These are phyloP conservation scores for Candida peoriensis DNA, from an alignment of 805 yeast genomes.

Conservation along the genomic window DNA sequence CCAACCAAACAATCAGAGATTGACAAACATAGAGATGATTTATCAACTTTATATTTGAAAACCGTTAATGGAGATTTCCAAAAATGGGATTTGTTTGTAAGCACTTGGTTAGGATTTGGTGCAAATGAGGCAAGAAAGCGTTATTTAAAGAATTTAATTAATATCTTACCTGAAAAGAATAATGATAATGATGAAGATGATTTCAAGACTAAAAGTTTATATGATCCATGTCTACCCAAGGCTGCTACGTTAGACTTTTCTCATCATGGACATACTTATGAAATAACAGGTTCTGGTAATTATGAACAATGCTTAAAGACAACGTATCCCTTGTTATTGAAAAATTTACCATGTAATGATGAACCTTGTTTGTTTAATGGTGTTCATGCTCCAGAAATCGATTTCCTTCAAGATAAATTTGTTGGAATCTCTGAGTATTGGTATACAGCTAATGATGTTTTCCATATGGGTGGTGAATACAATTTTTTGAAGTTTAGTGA, in stretches of 20 bases:
- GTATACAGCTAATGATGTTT: constrained; percentile 93
- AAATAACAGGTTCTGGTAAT: constrained; percentile 71
- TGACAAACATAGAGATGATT: constrained; percentile 63
- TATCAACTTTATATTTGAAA: constrained; percentile 60
- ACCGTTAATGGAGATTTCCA: constrained; percentile 67
- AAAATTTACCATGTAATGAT: constrained; percentile 77
- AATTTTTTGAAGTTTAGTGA: constrained; percentile 66
- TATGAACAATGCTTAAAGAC: constrained; percentile 67
- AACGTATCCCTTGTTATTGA: constrained; percentile 72
- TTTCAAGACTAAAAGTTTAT: constrained; percentile 31
- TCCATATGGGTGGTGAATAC: constrained; percentile 84
- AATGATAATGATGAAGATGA: constrained; percentile 44
- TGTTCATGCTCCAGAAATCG: constrained; percentile 86
- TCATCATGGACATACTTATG: constrained; percentile 42
- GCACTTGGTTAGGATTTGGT: constrained; percentile 97
- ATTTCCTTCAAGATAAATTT: constrained; percentile 73
- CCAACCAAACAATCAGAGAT: constrained; percentile 63
- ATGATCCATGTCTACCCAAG: constrained; percentile 79
- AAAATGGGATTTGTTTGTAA: constrained; percentile 83
- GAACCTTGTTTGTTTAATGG: constrained; percentile 94
- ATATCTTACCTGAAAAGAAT: constrained; percentile 42
- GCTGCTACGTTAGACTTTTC: constrained; percentile 47
- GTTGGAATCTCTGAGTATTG: constrained; percentile 96
- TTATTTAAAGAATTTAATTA: constrained; percentile 54
- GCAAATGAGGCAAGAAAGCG: constrained; percentile 89